Conservation (phyloP, 441 rosid genomes). For the Mallotus japonicus region DNA sequence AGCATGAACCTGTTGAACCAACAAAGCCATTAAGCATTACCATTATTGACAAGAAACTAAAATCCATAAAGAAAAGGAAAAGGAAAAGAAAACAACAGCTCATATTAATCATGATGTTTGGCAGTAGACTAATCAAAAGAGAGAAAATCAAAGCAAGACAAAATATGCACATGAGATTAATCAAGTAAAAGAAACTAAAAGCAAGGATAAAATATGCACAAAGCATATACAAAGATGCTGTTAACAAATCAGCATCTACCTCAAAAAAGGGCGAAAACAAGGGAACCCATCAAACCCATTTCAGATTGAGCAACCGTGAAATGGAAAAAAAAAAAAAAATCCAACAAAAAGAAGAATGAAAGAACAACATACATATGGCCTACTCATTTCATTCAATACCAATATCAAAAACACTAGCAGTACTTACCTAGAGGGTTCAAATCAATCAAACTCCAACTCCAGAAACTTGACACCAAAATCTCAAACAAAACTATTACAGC, state of each 20-base stretch:
- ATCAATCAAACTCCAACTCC: slow-evolving; percentile 13
- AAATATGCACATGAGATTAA: slow-evolving; percentile 13
- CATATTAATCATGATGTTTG: not conserved
- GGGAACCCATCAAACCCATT: slow-evolving; percentile 31
- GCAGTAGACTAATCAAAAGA: slow-evolving; percentile 18
- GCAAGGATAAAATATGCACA: slow-evolving; percentile 15
- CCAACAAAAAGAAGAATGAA: not conserved
- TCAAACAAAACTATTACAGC: slow-evolving; percentile 15
- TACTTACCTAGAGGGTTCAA: not conserved
- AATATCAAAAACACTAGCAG: slow-evolving; percentile 5
- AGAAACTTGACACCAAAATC: not conserved
- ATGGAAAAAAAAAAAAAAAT: not conserved
- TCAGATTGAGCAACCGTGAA: slow-evolving; percentile 15
- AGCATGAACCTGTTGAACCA: slow-evolving; percentile 52
- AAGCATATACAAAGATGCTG: slow-evolving; percentile 13
- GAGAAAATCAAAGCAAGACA: slow-evolving; percentile 23
- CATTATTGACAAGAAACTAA: slow-evolving; percentile 24
- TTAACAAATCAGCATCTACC: slow-evolving; percentile 20
- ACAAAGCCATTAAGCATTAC: slow-evolving; percentile 16
- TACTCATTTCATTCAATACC: slow-evolving; percentile 14
- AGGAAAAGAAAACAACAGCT: slow-evolving; percentile 10
- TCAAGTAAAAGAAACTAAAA: slow-evolving; percentile 5
- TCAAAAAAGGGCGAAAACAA: slow-evolving; percentile 20
- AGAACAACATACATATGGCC: not conserved
- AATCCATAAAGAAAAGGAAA: slow-evolving; percentile 12